Percentiles rank a stretch among this genome's conserved stretches.
These are phyloP conservation scores for Nannizziopsis arthrosporioides DNA, from an alignment of 2,329 filamentous ascomycete genomes.

Conservation along the genomic window DNA sequence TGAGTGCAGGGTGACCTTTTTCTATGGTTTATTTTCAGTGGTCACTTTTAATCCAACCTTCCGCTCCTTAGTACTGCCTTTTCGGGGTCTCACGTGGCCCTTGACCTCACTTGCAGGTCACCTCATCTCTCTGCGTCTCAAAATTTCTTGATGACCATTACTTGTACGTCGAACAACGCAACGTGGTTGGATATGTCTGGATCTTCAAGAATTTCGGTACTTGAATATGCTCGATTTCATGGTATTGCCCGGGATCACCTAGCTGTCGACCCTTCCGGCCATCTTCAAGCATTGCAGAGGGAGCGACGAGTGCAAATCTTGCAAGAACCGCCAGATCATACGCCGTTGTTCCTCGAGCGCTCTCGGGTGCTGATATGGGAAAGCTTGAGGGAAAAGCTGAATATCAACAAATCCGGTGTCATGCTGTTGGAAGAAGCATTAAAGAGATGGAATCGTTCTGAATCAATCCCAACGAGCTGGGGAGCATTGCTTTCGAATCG, in stretches of 20 bases:
- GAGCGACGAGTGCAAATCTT: not conserved
- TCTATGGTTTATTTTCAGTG: too few relatives aligned
- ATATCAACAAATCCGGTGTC: conserved; percentile 23
- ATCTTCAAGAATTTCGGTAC: conserved; percentile 26
- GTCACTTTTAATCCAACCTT: too few relatives aligned
- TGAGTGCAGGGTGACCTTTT: too few relatives aligned
- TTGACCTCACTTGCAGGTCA: not conserved
- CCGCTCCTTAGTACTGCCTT: too few relatives aligned
- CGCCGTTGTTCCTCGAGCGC: conserved; percentile 15
- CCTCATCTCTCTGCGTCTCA: too few relatives aligned
- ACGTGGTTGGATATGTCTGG: conserved; percentile 5
- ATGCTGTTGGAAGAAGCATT: conserved; percentile 23
- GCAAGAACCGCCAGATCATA: conserved; percentile 18
- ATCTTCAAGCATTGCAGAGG: conserved; percentile 10
- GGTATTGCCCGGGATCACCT: conserved; percentile 32
- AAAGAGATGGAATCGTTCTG: conserved; percentile 6
- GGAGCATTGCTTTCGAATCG: conserved; percentile 17
- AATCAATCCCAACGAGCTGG: conserved; percentile 11
- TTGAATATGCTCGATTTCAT: conserved; percentile 40
- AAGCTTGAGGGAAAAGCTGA: conserved; percentile 25
- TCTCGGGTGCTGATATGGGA: not conserved
- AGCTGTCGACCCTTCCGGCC: conserved; percentile 19
- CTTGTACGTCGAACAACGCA: too few relatives aligned
- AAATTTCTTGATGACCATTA: too few relatives aligned
- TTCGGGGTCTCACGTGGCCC: not conserved